Base-by-base conservation (phyloP, 1,284 basidiomycete genomes). In the Pulchroboletus neoregius region DNA sequence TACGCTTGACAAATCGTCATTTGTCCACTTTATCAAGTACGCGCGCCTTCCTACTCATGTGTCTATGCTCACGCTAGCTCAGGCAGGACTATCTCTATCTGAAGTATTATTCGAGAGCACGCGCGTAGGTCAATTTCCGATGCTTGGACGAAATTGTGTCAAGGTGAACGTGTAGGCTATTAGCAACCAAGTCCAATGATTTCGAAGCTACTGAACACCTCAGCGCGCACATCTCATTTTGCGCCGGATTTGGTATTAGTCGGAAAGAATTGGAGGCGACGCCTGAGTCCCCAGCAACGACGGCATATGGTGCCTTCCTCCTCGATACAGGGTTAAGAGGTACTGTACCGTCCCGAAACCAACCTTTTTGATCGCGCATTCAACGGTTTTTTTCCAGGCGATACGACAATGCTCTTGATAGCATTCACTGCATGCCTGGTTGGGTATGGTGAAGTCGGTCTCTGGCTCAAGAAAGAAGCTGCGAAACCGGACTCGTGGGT, bases 381-480 rank as follows among this genome's bases (percentile, higher is more conserved):
- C 15, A 7, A 39, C 10, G 33, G n/a, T n/a, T 28, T 18, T 13
- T 38, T 10, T 38, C 7, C 22, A 86, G 82, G 91, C 4, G 89
- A 93, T 60, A 67, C 80, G 11, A 78, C 83, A 23, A 84, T 82
- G 51, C 70, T 94, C 11, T 68, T 89, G 18, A 84, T 96, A 62
- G 89, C 91, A 0, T 78, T 94, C 2, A 81, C 87, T 13, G 86
- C 90, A 5, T 98, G 94, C 64, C 72, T 96, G 11, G 70, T 96
- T 0, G 94, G 94, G 0, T 98, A 97, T 60, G 94, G 92, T n/a
- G 91, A 96, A 65, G 90, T 95, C 0, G 94, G 93, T 0, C 69
- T 91, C 33, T 94, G 81, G 86, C 70, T 89, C 38, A 78, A 77
- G 65, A 76, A 71, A 41, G 74, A 84, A 51, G 74, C 82, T 1